phyloP scores from a whole-genome alignment of 2,329 filamentous ascomycete species.

The Trichoderma guizhouense region DNA sequence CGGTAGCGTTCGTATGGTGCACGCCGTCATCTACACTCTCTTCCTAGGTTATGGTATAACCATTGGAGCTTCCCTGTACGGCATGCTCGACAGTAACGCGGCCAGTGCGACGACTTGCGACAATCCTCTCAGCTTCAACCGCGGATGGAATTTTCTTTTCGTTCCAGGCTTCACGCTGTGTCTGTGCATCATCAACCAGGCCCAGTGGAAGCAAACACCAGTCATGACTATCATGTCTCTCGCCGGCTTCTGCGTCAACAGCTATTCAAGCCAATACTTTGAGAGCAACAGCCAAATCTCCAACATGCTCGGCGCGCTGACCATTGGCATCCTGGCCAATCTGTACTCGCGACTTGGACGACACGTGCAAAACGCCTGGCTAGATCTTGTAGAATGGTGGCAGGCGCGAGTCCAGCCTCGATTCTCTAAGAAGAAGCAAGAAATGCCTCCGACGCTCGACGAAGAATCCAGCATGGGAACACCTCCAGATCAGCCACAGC shows the following conservation, averaged over 20 bases:
- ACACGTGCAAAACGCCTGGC: conserved; percentile 52
- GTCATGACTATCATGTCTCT: conserved; percentile 73
- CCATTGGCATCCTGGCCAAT: conserved; percentile 74
- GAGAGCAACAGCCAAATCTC: conserved; percentile 68
- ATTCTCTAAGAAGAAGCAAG: conserved; percentile 30
- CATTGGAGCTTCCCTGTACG: conserved; percentile 64
- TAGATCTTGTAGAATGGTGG: conserved; percentile 50
- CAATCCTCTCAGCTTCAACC: conserved; percentile 44
- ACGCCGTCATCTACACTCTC: conserved; percentile 71
- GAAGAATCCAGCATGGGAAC: conserved; percentile 32
- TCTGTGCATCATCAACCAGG: conserved; percentile 75
- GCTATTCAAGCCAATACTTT: conserved; percentile 66
- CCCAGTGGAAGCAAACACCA: conserved; percentile 73
- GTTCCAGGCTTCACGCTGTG: conserved; percentile 72
- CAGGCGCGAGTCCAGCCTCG: conserved; percentile 42
- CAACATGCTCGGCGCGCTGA: conserved; percentile 73
- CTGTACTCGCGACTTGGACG: conserved; percentile 68
- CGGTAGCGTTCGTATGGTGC: conserved; percentile 71
- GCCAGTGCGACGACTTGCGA: conserved; percentile 43
- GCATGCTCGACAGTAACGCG: conserved; percentile 57
- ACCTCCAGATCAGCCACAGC: conserved; percentile 24
- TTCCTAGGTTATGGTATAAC: conserved; percentile 74
- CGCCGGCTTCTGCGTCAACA: conserved; percentile 72
- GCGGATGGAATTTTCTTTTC: conserved; percentile 61
- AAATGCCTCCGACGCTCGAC: conserved; percentile 31